phyloP scores from a whole-genome alignment of 805 yeast genomes.

The Starmerella sp. region DNA sequence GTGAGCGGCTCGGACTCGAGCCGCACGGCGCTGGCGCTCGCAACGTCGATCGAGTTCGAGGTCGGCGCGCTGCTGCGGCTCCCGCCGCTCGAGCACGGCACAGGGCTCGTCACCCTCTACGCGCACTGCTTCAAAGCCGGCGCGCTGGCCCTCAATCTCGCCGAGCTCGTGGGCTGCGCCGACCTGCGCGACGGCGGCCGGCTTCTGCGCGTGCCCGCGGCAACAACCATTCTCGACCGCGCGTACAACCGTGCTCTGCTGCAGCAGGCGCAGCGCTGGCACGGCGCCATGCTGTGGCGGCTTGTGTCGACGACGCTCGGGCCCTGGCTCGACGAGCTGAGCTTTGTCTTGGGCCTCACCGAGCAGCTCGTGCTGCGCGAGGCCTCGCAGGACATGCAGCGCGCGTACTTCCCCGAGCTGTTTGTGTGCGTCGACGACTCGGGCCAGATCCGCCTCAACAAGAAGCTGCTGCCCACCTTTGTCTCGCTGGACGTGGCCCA shows the following conservation, averaged over 20 bases:
- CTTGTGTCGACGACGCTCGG: slow-evolving; percentile 6
- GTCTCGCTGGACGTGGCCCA: slow-evolving; percentile 10
- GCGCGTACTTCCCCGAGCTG: slow-evolving; percentile 14
- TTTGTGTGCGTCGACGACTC: slow-evolving; percentile 9
- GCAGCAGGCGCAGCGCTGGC: neutral
- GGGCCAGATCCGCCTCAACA: neutral
- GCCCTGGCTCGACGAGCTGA: slow-evolving; percentile 21
- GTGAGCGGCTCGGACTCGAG: neutral
- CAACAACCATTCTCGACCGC: slow-evolving; percentile 11
- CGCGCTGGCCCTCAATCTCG: slow-evolving; percentile 2
- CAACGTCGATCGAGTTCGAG: slow-evolving; percentile 8
- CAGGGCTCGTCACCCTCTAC: neutral
- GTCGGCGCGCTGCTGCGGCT: neutral
- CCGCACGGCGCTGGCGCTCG: slow-evolving; percentile 9
- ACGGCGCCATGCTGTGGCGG: slow-evolving; percentile 11
- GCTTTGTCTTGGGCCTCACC: slow-evolving; percentile 13
- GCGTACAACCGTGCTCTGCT: slow-evolving; percentile 5
- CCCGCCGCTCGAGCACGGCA: neutral
- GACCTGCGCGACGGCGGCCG: slow-evolving; percentile 4
- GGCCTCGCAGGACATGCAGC: neutral
- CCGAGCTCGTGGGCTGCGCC: slow-evolving; percentile 19
- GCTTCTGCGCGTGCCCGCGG: slow-evolving; percentile 9
- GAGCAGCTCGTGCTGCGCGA: neutral
- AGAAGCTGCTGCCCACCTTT: slow-evolving; percentile 10
- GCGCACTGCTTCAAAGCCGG: neutral